Conservation (phyloP, 108 stramenopile species). For the Tribonema minus region DNA sequence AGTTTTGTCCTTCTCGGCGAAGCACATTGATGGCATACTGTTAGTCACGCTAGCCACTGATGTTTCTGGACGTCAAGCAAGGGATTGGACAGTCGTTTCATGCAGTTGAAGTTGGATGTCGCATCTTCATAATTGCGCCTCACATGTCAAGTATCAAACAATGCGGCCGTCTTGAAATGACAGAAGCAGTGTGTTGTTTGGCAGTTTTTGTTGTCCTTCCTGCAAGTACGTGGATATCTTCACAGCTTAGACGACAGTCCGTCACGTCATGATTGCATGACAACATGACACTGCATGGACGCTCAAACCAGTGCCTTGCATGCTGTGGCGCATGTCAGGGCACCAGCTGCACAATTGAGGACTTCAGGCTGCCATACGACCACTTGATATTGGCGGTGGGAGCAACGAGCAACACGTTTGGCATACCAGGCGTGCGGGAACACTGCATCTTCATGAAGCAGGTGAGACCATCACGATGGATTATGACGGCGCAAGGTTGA, state of each 20-base stretch:
- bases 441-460: constrained; percentile 86
- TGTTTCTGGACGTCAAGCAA: background rate
- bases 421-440: constrained; percentile 83
- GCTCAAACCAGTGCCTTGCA: background rate
- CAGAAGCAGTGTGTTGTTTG: background rate
- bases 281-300: background rate
- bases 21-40: no score
- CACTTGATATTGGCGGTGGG: constrained; percentile 78
- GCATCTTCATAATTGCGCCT: background rate
- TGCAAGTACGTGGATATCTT: background rate
- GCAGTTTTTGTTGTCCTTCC: background rate
- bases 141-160: background rate
- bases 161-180: background rate
- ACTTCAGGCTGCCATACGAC: constrained; percentile 79
- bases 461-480: no score
- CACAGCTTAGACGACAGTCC: background rate
- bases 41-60: no score
- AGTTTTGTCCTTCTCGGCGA: no score
- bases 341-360: constrained; percentile 63
- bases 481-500: no score
- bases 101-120: no score
- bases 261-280: background rate
- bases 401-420: constrained; percentile 87
- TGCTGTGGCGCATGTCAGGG: background rate
- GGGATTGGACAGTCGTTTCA: background rate